phyloP scores from a whole-genome alignment of 768 basidiomycete species.

The Pleurotus salmoneostramineus region DNA sequence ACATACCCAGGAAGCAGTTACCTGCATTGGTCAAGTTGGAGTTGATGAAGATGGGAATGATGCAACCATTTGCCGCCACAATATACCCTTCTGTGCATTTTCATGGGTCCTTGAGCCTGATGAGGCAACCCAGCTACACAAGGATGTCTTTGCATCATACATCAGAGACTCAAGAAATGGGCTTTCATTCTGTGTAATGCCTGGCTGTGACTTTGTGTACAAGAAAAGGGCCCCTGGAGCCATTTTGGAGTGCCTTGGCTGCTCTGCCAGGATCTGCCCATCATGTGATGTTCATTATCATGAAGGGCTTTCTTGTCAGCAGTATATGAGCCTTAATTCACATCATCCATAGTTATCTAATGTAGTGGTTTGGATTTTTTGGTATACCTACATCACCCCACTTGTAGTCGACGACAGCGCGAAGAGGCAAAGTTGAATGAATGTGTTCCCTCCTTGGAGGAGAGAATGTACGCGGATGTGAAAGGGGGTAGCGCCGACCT shows the following conservation, averaged over 20 bases:
- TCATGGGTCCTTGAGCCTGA: conserved; percentile 30
- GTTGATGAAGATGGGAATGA: conserved; percentile 9
- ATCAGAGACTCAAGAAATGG: conserved; percentile 34
- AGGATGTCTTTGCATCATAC: conserved; percentile 36
- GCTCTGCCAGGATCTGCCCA: conserved; percentile 66
- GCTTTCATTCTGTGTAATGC: conserved; percentile 53
- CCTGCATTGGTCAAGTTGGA: not conserved
- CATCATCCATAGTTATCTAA: not conserved
- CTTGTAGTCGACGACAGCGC: too few relatives aligned
- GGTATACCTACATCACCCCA: not conserved
- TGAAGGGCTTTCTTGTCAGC: conserved; percentile 12
- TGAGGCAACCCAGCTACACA: conserved; percentile 36
- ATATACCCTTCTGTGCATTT: conserved; percentile 35
- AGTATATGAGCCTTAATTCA: not conserved
- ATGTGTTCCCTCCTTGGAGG: too few relatives aligned
- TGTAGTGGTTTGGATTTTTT: not conserved
- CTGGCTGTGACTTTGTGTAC: conserved; percentile 47
- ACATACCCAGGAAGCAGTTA: conserved; percentile 16
- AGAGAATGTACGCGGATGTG: too few relatives aligned
- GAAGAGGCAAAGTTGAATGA: too few relatives aligned
- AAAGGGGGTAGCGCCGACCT: too few relatives aligned
- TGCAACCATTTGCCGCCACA: conserved; percentile 20
- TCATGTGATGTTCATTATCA: conserved; percentile 43
- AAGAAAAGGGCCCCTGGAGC: conserved; percentile 36
- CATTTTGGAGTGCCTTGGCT: conserved; percentile 66